phyloP scores from a whole-genome alignment of 1,284 basidiomycete genomes.

The Wallemia mellicola region DNA sequence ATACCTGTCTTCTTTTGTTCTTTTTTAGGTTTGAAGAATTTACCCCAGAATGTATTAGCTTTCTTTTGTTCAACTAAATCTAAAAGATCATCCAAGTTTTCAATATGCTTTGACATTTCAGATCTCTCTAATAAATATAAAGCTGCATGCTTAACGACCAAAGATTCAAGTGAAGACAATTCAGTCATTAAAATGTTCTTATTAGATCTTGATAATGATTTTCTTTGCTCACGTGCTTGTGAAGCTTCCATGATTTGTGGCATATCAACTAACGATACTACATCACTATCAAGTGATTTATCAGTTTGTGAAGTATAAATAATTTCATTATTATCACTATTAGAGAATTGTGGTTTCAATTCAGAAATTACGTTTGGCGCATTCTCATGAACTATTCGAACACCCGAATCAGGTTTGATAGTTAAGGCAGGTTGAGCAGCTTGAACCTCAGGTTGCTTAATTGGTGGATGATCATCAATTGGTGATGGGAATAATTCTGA shows the following conservation, averaged over 20 bases:
- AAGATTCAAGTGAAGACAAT: slow-evolving; percentile 50
- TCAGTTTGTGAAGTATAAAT: slow-evolving; percentile 8
- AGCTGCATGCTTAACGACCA: slow-evolving; percentile 76
- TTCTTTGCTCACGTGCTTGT: slow-evolving; percentile 55
- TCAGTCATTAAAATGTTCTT: slow-evolving; percentile 44
- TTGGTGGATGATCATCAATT: neutral
- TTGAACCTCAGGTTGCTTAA: neutral
- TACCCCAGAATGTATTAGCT: slow-evolving; percentile 70
- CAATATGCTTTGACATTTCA: slow-evolving; percentile 47
- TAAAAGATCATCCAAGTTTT: slow-evolving; percentile 60
- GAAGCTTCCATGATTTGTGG: slow-evolving; percentile 74
- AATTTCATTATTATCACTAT: slow-evolving; percentile 3
- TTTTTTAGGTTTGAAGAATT: slow-evolving; percentile 69
- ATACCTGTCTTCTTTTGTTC: slow-evolving; percentile 53
- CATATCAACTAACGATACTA: slow-evolving; percentile 84
- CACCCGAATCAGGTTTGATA: slow-evolving; percentile 50
- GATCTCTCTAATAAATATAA: slow-evolving; percentile 49
- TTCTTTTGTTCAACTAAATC: slow-evolving; percentile 83
- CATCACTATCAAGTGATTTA: slow-evolving; percentile 27
- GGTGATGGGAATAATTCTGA: neutral
- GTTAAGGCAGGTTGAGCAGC: slow-evolving; percentile 4
- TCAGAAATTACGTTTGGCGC: slow-evolving; percentile 19
- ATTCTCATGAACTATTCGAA: slow-evolving; percentile 64
- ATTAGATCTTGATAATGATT: slow-evolving; percentile 38
- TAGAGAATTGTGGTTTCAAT: slow-evolving; percentile 1